phyloP scores from a whole-genome alignment of 148 eudicot species.

The Gaultheria prostrata region DNA sequence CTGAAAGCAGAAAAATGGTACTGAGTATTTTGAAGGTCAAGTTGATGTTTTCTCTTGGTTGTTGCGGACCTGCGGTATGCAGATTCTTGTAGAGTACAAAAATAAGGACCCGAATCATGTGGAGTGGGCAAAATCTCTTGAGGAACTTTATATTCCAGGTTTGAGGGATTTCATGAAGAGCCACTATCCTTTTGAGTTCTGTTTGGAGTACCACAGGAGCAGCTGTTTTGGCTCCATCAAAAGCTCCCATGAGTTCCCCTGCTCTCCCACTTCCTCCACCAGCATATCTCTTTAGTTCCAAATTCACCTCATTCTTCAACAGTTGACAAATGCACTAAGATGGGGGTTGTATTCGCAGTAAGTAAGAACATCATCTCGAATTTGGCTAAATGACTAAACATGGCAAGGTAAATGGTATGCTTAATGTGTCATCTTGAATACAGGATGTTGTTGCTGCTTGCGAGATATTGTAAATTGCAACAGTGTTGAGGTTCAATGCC shows the following conservation, averaged over 20 bases:
- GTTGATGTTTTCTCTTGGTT: not conserved
- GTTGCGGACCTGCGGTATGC: slow-evolving; percentile 1
- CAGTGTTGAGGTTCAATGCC: slow-evolving; percentile 88
- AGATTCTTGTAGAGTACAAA: slow-evolving; percentile 89
- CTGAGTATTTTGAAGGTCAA: not conserved
- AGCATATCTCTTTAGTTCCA: slow-evolving; percentile 59
- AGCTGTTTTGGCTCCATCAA: slow-evolving; percentile 50
- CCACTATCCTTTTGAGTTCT: slow-evolving; percentile 81
- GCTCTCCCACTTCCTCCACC: slow-evolving; percentile 85
- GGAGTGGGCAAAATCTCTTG: slow-evolving; percentile 95
- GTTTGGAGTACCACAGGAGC: slow-evolving; percentile 78
- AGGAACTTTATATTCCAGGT: slow-evolving; percentile 84
- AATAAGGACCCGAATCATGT: slow-evolving; percentile 83
- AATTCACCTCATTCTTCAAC: slow-evolving; percentile 67
- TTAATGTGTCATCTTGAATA: slow-evolving; percentile 17
- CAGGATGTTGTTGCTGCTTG: slow-evolving; percentile 99
- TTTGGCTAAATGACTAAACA: not conserved
- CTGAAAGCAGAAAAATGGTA: not conserved
- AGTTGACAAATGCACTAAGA: slow-evolving; percentile 87
- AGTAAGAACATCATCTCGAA: slow-evolving; percentile 15
- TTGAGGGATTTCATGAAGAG: slow-evolving; percentile 87
- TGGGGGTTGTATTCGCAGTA: slow-evolving; percentile 86
- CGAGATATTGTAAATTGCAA: slow-evolving; percentile 93
- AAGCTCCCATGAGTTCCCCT: slow-evolving; percentile 59
- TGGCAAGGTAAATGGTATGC: not conserved